Conservation (phyloP, 768 basidiomycete genomes). For the Leccinum sublutescens region DNA sequence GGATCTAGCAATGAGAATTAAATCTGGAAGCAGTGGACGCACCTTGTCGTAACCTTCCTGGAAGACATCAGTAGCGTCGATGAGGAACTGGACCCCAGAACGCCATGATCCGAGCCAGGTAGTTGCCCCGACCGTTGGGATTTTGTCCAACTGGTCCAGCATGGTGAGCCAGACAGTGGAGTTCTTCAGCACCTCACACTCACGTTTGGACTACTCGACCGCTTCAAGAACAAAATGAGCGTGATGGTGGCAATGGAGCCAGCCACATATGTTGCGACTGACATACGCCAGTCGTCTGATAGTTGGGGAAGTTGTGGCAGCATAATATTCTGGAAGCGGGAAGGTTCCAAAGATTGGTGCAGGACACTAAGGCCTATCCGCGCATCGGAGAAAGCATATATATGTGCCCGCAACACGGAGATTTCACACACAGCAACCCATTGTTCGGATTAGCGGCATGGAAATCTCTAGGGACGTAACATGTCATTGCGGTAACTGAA, state of each 20-base stretch:
- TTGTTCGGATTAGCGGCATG: not conserved
- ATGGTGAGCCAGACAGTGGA: not conserved
- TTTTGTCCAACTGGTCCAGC: constrained; percentile 22
- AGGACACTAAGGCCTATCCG: not conserved
- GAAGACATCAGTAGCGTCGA: constrained; percentile 22
- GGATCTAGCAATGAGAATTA: not conserved
- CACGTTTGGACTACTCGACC: constrained; percentile 1
- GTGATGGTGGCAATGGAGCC: not conserved
- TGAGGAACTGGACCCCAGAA: constrained; percentile 18
- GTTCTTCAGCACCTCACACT: not conserved
- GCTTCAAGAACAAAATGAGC: not conserved
- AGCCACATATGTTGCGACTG: not conserved
- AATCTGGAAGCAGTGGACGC: not conserved
- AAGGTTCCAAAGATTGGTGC: not conserved
- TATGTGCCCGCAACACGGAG: not conserved
- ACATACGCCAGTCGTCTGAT: not conserved
- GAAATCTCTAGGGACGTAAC: not conserved
- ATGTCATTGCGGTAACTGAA: not conserved
- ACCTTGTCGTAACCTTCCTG: constrained; percentile 36
- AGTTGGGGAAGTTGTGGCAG: not conserved
- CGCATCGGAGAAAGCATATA: not conserved
- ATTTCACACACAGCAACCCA: not conserved
- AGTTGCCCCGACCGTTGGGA: constrained; percentile 33
- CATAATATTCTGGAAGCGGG: not conserved
- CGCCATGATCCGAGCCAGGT: constrained; percentile 31